Evolutionary conservation across 495 filamentous ascomycete species (phyloP), one percentile per base, ranked within the genome.

Genomic region (Aspergillus cavernicola): DNA sequence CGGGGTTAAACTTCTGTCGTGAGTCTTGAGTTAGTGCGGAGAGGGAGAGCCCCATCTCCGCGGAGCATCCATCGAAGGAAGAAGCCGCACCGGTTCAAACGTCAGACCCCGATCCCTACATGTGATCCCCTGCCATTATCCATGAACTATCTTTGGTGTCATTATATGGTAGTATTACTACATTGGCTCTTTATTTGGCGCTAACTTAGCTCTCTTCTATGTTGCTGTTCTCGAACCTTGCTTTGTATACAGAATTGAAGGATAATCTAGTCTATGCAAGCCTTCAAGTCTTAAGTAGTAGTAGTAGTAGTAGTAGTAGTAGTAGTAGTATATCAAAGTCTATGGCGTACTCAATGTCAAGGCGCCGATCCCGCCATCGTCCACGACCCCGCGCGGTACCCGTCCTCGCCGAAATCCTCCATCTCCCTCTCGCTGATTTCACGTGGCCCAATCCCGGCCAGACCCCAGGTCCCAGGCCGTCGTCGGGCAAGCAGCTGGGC

Each of bases 401-500:
- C 35, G 28, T 51, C 49, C 23, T 50, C 41, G 42, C 38, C 60
- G 28, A 42, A 19, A 48, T 72, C 70, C 24, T 69, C 63, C 49
- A 67, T 53, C 50, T 70, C 67, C 13, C 64, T 59, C 39, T 70
- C 68, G 37, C 60, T 72, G 28, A 70, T 62, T 53, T 65, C 65
- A 36, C 62, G 58, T 36, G 70, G 66, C 23, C 69, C 69, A 51
- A 77, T 66, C 26, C 76, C 76, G 20, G 76, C 76, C 55, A 73
- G 49, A 6, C 68, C 66, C 77, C 77, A 80, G 39, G 75, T 57
- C 7, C 63, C 68, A n/a, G 71, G 69, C 18, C 68, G 61, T 22
- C 69, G 72, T 38, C 70, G 72, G 24, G 74, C 73, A 11, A 78
- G 69, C 8, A 77, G 59, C 55, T 72, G 69, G 20, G 77, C 77